Evolutionary conservation across 2,329 filamentous ascomycete genomes (phyloP), one percentile per base, ranked within the genome.

Genomic region (Colletotrichum cereale): DNA sequence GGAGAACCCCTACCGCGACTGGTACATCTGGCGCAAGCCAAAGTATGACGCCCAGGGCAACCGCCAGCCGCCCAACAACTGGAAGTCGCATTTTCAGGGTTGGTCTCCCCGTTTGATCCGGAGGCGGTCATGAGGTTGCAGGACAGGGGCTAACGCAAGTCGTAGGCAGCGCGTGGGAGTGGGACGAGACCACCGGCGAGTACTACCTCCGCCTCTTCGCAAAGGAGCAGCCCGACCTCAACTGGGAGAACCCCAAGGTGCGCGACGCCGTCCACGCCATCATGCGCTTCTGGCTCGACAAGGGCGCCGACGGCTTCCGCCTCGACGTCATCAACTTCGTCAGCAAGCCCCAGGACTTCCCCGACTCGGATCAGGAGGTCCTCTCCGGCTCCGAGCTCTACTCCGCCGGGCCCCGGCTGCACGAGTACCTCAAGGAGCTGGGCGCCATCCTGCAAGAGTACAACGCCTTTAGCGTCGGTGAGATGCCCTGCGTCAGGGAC

Each of bases 261-360:
- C 87, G 91, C 42, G 81, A 87, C 66, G 91, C 90, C 2, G 90
- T 93, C 2, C 91, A 93, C 78, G 84, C 90, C 50, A 86, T 90
- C 29, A 91, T 93, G 85, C 86, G 87, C 29, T 95, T 94, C 81
- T 95, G 92, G 92, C 86, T 94, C 2, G 85, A 92, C 73, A 88
- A 88, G 48, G 92, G 91, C 2, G 87, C 89, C 0, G 87, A 90
- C 69, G 90, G 90, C 4, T 92, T 92, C 82, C 86, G 90, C 47
- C 87, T 91, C 81, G 90, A 92, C 74, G 89, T 91, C 52, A 91
- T 92, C 79, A 92, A 92, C 79, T 89, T 91, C 78, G 87, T 91
- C 75, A 90, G 87, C 80, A 92, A 92, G 76, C 84, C 87, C 36
- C 86, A 86, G 63, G 79, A 80, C 0, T 88, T 90, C 73, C 88